Evolutionary conservation across 1,139 yeast genomes (phyloP), one percentile per base, ranked within the genome.

Genomic region (Suhomyces anneliseae): DNA sequence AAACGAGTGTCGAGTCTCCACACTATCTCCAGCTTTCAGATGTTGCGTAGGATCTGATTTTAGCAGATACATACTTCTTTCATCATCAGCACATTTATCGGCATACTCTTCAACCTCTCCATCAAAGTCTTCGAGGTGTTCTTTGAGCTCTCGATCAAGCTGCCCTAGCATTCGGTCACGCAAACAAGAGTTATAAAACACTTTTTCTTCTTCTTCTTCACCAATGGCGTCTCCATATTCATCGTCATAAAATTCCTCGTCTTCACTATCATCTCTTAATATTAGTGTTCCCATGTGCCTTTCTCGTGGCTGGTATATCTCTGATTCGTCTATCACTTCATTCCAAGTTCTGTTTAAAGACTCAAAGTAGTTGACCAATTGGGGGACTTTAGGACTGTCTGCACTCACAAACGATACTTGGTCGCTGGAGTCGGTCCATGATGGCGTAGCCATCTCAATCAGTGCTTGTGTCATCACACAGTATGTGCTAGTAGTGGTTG

Each of bases 381-480:
- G 14, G 3, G 31, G 11, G 4, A 36, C 39, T 19, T 27, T 29
- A 32, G 44, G 27, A n/a, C 34, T 31, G 2, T 12, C 27, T 8
- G 5, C 9, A 32, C 44, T 36, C 6, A 32, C 39, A 29, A 29
- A 43, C 11, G 45, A 43, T 3, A 43, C 42, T 32, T 34, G 45
- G 24, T 43, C 45, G 6, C 45, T 37, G 19, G 35, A 3, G 38
- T 38, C 45, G 8, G 29, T 15, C 42, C 42, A 43, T 7, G 9
- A 6, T 4, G 24, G 24, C 24, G 24, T 2, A 19, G 24, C 24
- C 6, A 6, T 19, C 24, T 2, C 24, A 19, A 19, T 19, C 24
- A 19, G 24, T 3, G 24, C 34, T 9, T 29, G 31, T 15, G 26
- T 12, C 40, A 24, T 31, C 40, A 24, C 40, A 24, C 33, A 15